These are phyloP conservation scores for Apiospora pterosperma DNA, from an alignment of 2,329 filamentous ascomycete species.

Conservation along the genomic window DNA sequence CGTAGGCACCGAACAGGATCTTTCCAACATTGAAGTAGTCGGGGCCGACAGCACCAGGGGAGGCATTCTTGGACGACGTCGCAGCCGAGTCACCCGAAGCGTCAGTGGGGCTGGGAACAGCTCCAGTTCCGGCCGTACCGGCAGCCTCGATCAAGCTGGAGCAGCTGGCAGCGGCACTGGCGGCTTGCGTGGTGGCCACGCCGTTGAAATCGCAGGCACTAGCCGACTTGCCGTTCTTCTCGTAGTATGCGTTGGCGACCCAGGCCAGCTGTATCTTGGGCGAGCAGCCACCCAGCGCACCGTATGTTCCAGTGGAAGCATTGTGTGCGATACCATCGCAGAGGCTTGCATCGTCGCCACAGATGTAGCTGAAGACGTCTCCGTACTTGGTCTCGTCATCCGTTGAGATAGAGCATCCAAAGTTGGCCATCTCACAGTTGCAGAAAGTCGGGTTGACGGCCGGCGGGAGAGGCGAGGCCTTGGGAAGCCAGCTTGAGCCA, in stretches of 20 bases:
- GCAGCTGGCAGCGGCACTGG: slow-evolving; percentile 51
- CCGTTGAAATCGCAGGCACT: slow-evolving; percentile 71
- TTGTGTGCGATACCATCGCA: slow-evolving; percentile 70
- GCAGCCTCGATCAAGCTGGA: slow-evolving; percentile 57
- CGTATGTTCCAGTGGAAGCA: slow-evolving; percentile 65
- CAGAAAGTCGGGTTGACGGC: slow-evolving; percentile 77
- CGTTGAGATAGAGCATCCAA: slow-evolving; percentile 66
- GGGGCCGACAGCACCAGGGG: slow-evolving; percentile 32
- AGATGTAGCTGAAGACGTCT: slow-evolving; percentile 71
- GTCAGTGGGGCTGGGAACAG: slow-evolving; percentile 45
- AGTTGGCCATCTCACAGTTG: slow-evolving; percentile 75
- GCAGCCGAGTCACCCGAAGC: slow-evolving; percentile 32
- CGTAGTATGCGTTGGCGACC: slow-evolving; percentile 72
- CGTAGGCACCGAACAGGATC: slow-evolving; percentile 42
- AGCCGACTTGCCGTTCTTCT: slow-evolving; percentile 46
- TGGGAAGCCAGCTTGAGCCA: slow-evolving; percentile 64
- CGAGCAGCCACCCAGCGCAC: slow-evolving; percentile 75
- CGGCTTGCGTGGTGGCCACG: slow-evolving; percentile 52
- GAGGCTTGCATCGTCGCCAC: slow-evolving; percentile 50
- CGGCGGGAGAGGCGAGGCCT: slow-evolving; percentile 68
- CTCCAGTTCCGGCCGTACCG: slow-evolving; percentile 56
- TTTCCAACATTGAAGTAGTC: slow-evolving; percentile 26
- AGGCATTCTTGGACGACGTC: slow-evolving; percentile 40
- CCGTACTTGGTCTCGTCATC: slow-evolving; percentile 55
- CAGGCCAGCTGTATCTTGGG: slow-evolving; percentile 68